Conservation (phyloP, 2,329 filamentous ascomycete genomes). For the Trichoderma aggressivum region DNA sequence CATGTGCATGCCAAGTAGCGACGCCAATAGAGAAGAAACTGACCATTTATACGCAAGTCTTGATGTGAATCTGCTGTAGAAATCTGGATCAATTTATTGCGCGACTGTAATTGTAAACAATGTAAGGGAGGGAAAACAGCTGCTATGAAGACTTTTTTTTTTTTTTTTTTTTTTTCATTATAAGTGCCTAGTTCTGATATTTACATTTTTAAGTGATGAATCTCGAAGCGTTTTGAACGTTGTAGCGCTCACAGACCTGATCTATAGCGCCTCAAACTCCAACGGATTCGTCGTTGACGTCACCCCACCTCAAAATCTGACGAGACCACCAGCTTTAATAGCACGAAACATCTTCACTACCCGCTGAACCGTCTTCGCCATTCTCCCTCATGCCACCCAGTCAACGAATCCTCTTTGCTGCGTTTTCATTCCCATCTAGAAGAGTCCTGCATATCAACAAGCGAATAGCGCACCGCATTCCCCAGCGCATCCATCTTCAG, state of each 20-base stretch:
- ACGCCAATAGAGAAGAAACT: constrained; percentile 6
- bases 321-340: background rate
- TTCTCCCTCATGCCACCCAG: background rate
- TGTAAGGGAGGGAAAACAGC: background rate
- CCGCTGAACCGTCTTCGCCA: background rate
- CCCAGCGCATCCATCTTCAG: background rate
- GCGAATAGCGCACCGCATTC: background rate
- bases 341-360: background rate
- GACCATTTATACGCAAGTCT: background rate
- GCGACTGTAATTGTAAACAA: background rate
- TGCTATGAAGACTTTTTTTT: background rate
- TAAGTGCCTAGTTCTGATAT: background rate
- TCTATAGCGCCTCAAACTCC: background rate
- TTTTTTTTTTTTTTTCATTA: too few relatives aligned
- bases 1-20: constrained; percentile 13
- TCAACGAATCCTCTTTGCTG: background rate
- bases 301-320: constrained; percentile 12
- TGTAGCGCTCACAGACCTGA: background rate
- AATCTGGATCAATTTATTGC: background rate
- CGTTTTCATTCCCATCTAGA: background rate
- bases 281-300: constrained; percentile 7
- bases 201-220: background rate
- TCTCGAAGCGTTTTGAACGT: background rate
- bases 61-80: background rate
- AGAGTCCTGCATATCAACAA: background rate